Base-by-base conservation (phyloP, 2,329 filamentous ascomycete species). In the Epichloe sylvatica region DNA sequence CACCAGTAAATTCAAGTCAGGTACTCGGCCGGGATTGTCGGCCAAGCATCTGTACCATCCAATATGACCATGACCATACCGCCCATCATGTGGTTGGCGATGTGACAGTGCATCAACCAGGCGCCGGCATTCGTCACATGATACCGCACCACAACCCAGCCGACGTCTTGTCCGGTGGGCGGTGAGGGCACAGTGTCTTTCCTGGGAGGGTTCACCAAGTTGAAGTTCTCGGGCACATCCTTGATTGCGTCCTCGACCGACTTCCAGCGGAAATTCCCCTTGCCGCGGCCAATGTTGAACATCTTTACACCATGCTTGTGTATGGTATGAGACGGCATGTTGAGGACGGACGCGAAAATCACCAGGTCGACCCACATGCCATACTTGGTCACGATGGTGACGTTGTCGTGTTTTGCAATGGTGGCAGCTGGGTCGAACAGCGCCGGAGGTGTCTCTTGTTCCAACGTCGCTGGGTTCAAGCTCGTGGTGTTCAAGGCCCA, bases 301-400 rank as follows among this genome's bases (percentile, higher is more conserved):
- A 75, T 77, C 59, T 78, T 80, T 56, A 74, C 77, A 44, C 74
- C 73, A 62, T 83, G 80, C 65, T 81, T 81, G 69, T 83, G 80
- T 46, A 83, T 75, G 0, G 77, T 75, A 51, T 83, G 80, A 9
- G 64, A 57, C 0, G 66, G 76, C 56, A 78, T 74, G 6, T 73
- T 64, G 8, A 11, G 17, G 3, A 21, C 15, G 1, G 37, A 30
- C 3, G 72, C 63, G 33, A 69, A 61, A 51, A 78, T 67, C 53
- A 81, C 65, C n/a, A 79, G 57, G 56, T 81, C 77, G 8, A 80
- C 65, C 76, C 76, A 80, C 2, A 70, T 67, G 53, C 65, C 62
- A 51, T 72, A 67, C 23, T 54, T 57, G 7, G 73, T 77, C 5
- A 64, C 63, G 50, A 77, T 67, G 17, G 73, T 75, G 37, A 75